Base-by-base conservation (phyloP, 148 eudicot species). In the Drosera capensis region DNA sequence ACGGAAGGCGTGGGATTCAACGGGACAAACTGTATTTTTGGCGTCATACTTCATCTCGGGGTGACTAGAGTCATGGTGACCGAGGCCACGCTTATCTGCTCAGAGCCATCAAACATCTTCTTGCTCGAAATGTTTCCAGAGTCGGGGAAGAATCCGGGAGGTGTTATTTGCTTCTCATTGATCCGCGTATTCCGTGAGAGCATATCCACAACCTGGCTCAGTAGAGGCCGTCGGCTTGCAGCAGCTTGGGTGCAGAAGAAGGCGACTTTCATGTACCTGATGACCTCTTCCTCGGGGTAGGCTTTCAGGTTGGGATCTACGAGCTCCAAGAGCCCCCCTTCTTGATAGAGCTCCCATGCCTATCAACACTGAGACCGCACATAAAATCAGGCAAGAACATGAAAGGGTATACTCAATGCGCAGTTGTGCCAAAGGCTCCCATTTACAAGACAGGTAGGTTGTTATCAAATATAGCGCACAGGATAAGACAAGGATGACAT, bases 181-280 rank as follows among this genome's bases (percentile, higher is more conserved):
- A 90, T 68, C 38, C 66, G 70, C 15, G 63, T 53, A 8, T 71
- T 52, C 20, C 61, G 73, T 19, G 88, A 64, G 19, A 90, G 78
- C 99, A 90, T 85, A n/a, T 85, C 65, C 5, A 81, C 53, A 20
- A 81, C 95, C 45, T 85, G 93, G 66, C 79, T 78, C 82, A 90
- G 84, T 65, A 52, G 13, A 7, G 99, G 99, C 78, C 99, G 65
- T 54, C 72, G 68, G 49, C 48, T 73, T n/a, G 93, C 85, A 16
- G 64, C 52, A 36, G 80, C 74, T 64, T 90, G 99, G 12, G 93
- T 71, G 59, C 95, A 90, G 62, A 90, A 90, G 47, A 90, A 72
- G 14, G 99, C 93, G 19, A 90, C 78, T 55, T 60, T 81, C 28
- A 85, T 73, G 63, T 68, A 90, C 55, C 75, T 71, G 3, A 73